Evolutionary conservation across 73 alveolate species (phyloP).

Genomic region (Effrenium voratum): DNA sequence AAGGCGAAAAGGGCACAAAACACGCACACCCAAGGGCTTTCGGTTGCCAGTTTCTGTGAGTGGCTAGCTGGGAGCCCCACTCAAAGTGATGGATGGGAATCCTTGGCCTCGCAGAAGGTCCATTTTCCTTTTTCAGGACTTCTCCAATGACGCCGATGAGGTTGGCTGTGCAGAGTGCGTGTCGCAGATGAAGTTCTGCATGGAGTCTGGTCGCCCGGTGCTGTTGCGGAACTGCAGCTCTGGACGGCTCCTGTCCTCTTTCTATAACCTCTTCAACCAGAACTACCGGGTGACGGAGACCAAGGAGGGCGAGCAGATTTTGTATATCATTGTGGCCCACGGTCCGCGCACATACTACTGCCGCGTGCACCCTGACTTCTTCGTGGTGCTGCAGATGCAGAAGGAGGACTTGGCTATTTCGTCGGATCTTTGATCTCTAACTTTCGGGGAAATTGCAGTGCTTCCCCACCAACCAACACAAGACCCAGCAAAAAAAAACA

Average conservation of each 20-base stretch:
- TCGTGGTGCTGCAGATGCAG: slow-evolving; percentile 21
- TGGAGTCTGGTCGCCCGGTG: slow-evolving; percentile 30
- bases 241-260: not conserved
- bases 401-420: no score
- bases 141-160: not conserved
- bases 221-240: slow-evolving; percentile 32
- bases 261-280: slow-evolving; percentile 32
- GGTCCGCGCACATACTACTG: slow-evolving; percentile 6
- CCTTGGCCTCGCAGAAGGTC: no score
- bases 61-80: no score
- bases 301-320: not conserved
- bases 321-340: slow-evolving; percentile 35
- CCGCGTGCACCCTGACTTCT: slow-evolving; percentile 19
- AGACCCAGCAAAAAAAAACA: no score
- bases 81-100: no score
- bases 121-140: slow-evolving; percentile 10
- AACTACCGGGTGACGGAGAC: slow-evolving; percentile 25
- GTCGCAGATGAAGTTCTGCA: slow-evolving; percentile 17
- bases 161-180: slow-evolving; percentile 9
- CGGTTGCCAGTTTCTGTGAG: no score
- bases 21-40: no score
- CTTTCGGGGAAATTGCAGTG: no score
- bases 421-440: no score
- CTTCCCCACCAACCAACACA: no score
- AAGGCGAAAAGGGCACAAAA: no score